Percentiles rank a stretch among this genome's conserved stretches.
Conservation (phyloP, 257 asterid species). For the Gentiana straminea region DNA sequence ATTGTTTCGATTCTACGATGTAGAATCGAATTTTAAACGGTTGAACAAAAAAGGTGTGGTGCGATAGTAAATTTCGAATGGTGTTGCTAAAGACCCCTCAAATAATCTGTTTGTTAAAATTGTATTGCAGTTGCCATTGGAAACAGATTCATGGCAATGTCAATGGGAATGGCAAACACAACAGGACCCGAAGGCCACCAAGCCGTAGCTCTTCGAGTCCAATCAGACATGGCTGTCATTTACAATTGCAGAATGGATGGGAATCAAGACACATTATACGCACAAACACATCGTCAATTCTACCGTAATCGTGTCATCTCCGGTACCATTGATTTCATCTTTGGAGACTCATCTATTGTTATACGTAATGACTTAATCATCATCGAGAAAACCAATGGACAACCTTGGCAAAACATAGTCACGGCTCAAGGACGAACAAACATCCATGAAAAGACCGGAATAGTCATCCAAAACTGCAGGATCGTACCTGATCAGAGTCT, state of each 20-base stretch:
- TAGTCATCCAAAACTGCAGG: constrained; percentile 14
- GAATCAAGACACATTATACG: constrained; percentile 23
- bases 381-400: constrained; percentile 9
- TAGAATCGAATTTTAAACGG: too few species aligned
- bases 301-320: constrained; percentile 19
- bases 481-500: constrained; percentile 7
- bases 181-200: constrained; percentile 19
- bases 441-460: constrained; percentile 7
- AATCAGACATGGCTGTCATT: constrained; percentile 10
- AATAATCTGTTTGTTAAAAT: too few species aligned
- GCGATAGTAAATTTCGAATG: too few species aligned
- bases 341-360: constrained; percentile 12
- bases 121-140: constrained; percentile 18
- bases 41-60: too few species aligned
- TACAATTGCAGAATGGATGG: constrained; percentile 23
- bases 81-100: too few species aligned
- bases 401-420: constrained; percentile 21
- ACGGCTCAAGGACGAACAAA: constrained; percentile 23
- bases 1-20: too few species aligned
- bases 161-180: constrained; percentile 23
- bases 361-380: constrained; percentile 19
- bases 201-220: constrained; percentile 24
- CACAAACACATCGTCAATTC: constrained; percentile 23
- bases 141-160: constrained; percentile 10
- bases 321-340: constrained; percentile 28